phyloP scores from a whole-genome alignment of 2,329 filamentous ascomycete species.

The Fusarium scirpi region DNA sequence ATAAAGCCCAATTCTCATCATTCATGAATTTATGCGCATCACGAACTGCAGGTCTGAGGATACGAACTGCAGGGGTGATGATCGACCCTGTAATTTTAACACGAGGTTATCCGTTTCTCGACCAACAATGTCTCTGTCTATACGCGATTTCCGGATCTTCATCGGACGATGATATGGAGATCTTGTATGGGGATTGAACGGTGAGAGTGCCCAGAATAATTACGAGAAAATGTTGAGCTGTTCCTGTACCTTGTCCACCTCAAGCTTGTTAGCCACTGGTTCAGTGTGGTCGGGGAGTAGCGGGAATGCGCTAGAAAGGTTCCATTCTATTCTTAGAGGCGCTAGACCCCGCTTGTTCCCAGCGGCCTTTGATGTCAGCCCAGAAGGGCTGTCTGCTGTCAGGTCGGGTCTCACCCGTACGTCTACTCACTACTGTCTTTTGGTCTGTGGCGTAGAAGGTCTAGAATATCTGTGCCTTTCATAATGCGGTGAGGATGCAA shows the following conservation, averaged over 20 bases:
- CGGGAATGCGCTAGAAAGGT: constrained; percentile 16
- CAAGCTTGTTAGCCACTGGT: too few relatives aligned
- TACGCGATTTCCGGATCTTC: neutral
- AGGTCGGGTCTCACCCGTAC: neutral
- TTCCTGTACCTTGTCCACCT: neutral
- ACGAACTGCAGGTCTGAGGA: constrained; percentile 6
- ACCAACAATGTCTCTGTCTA: neutral
- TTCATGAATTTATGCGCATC: neutral
- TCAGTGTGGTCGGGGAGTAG: neutral
- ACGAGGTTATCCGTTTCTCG: neutral
- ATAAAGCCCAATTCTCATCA: neutral
- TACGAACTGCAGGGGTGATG: constrained; percentile 9
- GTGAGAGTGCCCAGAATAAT: neutral
- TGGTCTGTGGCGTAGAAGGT: constrained; percentile 8
- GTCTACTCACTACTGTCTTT: neutral
- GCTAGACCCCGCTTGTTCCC: constrained; percentile 18
- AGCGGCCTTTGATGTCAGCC: constrained; percentile 17
- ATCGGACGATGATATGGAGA: neutral
- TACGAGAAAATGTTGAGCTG: constrained; percentile 9
- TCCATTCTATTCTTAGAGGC: constrained; percentile 28
- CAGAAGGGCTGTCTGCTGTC: constrained; percentile 17
- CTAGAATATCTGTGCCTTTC: neutral
- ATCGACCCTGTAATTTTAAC: constrained; percentile 2
- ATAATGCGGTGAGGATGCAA: constrained; percentile 9
- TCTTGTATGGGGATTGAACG: neutral